Base-by-base conservation (phyloP, 2,329 filamentous ascomycete genomes). In the Sporothrix pallida region DNA sequence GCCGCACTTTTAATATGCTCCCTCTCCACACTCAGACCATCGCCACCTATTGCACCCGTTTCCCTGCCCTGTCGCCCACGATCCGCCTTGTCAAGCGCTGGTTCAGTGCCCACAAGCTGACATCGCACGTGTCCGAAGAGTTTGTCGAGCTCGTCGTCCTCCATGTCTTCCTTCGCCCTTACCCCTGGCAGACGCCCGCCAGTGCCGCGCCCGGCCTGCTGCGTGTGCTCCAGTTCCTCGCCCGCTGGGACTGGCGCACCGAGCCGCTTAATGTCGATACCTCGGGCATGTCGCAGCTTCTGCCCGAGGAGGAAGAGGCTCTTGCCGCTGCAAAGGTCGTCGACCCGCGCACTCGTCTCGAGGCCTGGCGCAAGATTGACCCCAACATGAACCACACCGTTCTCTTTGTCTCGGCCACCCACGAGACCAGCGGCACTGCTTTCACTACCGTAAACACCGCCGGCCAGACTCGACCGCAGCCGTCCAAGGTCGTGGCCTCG, bases 161-260 rank as follows among this genome's bases (percentile, higher is more conserved):
- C 2, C 90, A 91, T 70, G 89, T 90, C 17, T 99, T 98, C 83
- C 84, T 96, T 9, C 89, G 92, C 68, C 92, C 94, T 0, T 90
- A 93, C 77, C 94, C 96, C 0, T 98, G 93, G 92, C 84, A 88
- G 52, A 84, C 88, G 0, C 95, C 97, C 0, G 92, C 92, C 0
- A 95, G 91, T 77, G 86, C 91, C 10, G 90, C 90, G 78, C 91
- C 92, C 0, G 96, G 93, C 4, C 95, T 99, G 79, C 83, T 97
- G 42, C 90, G 95, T 26, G 93, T 93, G 0, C 84, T 99, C 1
- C 84, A 91, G 46, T 92, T 95, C 81, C 85, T 99, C 15, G 90
- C 94, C 0, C 87, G 90, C 58, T 99, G 96, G 94, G 94, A 98
- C 80, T 99, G 96, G 96, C 89, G 93, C 42, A 86, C 90, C 8